Evolutionary conservation across 306 rosid species (phyloP), one percentile per base, ranked within the genome.

Genomic region (Oxytropis ochrocephala): DNA sequence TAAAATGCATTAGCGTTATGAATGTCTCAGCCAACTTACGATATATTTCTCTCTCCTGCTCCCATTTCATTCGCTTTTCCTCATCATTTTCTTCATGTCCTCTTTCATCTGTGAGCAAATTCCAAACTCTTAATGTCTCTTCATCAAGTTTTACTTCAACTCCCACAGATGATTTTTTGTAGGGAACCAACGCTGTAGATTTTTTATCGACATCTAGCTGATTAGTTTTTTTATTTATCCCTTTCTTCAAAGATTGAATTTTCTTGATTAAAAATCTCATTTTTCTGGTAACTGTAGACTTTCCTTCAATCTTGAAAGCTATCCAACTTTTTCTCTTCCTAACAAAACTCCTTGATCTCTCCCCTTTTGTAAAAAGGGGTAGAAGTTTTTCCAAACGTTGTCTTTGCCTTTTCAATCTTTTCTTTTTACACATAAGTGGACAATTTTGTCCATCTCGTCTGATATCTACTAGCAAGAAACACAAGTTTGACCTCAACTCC

Each of bases 121-220:
- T 65, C 89, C 89, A 88, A 9, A 73, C 73, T 13, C 59, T 68
- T 16, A 55, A 8, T 0, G 72, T 71, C 27, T 78, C 73, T n/a
- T 75, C 13, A 10, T 73, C 84, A 30, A 70, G 46, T 1, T 66
- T 11, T 9, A 80, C 41, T 6, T 74, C 56, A n/a, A n/a, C 33
- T 0, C 1, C 27, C 6, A 1, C 0, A 0, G 18, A 12, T 33
- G 30, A 6, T 10, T 11, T 21, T 41, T 72, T 73, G 65, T 72
- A 47, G 8, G 14, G 33, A 69, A 75, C 76, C 8, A 73, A 3
- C 4, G 10, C 46, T 18, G 67, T 1, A 12, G 57, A 43, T 12
- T 32, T 62, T 8, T 41, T 12, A 6, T 17, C 43, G 0, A 4
- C 1, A 51, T 12, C 8, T 5, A 68, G 1, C 24, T 38, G 13